Percentiles rank a stretch among this genome's conserved stretches.
Evolutionary conservation across 805 yeast species (phyloP).

Genomic region (Naumovozyma baii): DNA sequence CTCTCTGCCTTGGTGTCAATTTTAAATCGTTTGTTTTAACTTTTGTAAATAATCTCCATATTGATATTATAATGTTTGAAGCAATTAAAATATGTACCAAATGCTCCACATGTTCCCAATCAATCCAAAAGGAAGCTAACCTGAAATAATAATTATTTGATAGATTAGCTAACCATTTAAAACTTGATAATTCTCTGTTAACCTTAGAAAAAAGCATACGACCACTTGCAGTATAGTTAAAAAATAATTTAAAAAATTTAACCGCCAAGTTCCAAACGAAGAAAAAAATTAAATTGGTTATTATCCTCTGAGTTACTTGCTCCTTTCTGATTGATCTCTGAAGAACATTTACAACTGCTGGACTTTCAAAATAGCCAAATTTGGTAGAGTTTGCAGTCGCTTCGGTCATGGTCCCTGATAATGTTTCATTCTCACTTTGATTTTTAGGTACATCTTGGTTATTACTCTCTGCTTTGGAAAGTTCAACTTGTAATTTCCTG

Average conservation of each 20-base stretch:
- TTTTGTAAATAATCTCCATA: slow-evolving; percentile 26
- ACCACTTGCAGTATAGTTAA: slow-evolving; percentile 13
- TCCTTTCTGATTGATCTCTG: slow-evolving; percentile 35
- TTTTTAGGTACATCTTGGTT: no score
- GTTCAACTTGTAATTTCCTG: no score
- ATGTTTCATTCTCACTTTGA: no score
- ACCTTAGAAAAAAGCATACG: background rate
- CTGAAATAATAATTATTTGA: slow-evolving; percentile 1
- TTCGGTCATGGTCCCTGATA: no score
- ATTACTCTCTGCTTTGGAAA: no score
- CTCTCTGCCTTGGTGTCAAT: slow-evolving; percentile 26
- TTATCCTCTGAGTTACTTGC: slow-evolving; percentile 28
- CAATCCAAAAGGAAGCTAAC: slow-evolving; percentile 8
- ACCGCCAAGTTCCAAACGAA: slow-evolving; percentile 24
- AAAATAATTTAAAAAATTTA: slow-evolving; percentile 14
- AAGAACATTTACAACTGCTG: slow-evolving; percentile 23
- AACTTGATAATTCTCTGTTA: background rate
- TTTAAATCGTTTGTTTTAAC: slow-evolving; percentile 28
- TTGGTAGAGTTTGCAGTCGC: no score
- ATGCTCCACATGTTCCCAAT: slow-evolving; percentile 16
- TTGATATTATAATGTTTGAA: slow-evolving; percentile 25
- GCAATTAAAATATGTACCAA: slow-evolving; percentile 22
- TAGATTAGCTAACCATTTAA: slow-evolving; percentile 1
- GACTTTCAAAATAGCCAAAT: slow-evolving; percentile 26
- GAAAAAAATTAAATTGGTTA: slow-evolving; percentile 28